Percentiles rank a stretch among this genome's conserved stretches.
phyloP scores from a whole-genome alignment of 176 grass and related monocot species.

The Triticum aestivum region DNA sequence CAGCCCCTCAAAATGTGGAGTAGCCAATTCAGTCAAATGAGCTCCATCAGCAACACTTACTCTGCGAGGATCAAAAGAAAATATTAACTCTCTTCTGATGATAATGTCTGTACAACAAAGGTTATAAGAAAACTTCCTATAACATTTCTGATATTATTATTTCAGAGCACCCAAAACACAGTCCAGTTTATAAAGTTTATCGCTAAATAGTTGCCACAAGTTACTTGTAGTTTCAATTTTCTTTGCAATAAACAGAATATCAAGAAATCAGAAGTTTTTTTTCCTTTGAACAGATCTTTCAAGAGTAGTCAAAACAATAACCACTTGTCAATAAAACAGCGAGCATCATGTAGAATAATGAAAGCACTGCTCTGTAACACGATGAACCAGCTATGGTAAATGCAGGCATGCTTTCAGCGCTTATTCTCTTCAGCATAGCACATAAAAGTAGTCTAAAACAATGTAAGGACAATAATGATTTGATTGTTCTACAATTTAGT shows the following conservation, averaged over 20 bases:
- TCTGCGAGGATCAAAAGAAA: conserved; percentile 45
- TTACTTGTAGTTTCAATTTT: conserved; percentile 10
- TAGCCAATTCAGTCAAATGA: conserved; percentile 53
- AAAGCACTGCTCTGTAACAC: conserved; percentile 1
- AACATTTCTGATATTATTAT: conserved; percentile 5
- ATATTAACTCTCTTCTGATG: conserved; percentile 34
- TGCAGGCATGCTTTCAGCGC: neutral
- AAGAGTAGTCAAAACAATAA: conserved; percentile 4
- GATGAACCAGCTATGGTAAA: neutral
- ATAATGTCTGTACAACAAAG: conserved; percentile 7
- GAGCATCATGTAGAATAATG: neutral
- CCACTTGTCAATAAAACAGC: conserved; percentile 16
- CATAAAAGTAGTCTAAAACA: conserved; percentile 3
- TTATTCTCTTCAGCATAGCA: conserved; percentile 2
- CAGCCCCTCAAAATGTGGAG: conserved; percentile 40
- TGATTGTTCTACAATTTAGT: neutral
- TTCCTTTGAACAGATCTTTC: neutral
- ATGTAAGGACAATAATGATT: neutral
- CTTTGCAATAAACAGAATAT: neutral
- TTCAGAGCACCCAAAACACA: conserved; percentile 31
- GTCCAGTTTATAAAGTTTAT: neutral
- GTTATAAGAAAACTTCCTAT: conserved; percentile 8
- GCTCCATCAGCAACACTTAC: conserved; percentile 48
- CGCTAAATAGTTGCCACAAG: neutral
- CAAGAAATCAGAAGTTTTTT: neutral